Evolutionary conservation across 306 rosid genomes (phyloP).

Genomic region (Sophora flavescens): DNA sequence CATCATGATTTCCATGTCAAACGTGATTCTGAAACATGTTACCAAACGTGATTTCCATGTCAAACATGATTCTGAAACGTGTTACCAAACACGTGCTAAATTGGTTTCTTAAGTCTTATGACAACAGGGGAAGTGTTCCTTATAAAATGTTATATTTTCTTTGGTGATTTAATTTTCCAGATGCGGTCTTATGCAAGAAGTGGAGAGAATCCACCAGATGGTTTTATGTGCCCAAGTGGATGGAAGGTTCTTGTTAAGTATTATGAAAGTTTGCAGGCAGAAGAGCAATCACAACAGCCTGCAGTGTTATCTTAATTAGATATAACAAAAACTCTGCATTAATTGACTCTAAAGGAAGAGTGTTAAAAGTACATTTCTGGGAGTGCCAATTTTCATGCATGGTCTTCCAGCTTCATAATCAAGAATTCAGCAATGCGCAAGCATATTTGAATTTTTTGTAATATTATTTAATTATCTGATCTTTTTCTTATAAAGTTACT

Average conservation of each 20-base stretch:
- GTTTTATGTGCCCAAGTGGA: slow-evolving; percentile 96
- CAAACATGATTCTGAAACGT: no score
- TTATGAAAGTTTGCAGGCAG: slow-evolving; percentile 82
- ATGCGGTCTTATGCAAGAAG: slow-evolving; percentile 89
- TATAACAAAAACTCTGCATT: slow-evolving; percentile 39
- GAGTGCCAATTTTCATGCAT: slow-evolving; percentile 48
- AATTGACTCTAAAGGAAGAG: slow-evolving; percentile 31
- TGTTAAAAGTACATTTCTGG: slow-evolving; percentile 31
- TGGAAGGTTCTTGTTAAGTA: slow-evolving; percentile 92
- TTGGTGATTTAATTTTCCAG: slow-evolving; percentile 51
- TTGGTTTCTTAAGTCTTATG: not conserved
- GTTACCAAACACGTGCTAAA: not conserved
- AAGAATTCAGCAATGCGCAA: slow-evolving; percentile 44
- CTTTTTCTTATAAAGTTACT: slow-evolving; percentile 2
- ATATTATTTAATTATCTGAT: slow-evolving; percentile 31
- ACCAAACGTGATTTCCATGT: no score
- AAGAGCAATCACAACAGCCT: slow-evolving; percentile 67
- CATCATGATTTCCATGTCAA: no score
- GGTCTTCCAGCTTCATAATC: slow-evolving; percentile 49
- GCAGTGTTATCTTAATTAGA: slow-evolving; percentile 69
- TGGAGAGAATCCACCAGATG: slow-evolving; percentile 93
- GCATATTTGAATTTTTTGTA: slow-evolving; percentile 44
- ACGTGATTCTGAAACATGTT: no score
- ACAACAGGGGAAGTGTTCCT: slow-evolving; percentile 2
- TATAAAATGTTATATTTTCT: slow-evolving; percentile 13